Conservation (phyloP, 1,139 yeast genomes). For the Entelexis paramagnoliae region DNA sequence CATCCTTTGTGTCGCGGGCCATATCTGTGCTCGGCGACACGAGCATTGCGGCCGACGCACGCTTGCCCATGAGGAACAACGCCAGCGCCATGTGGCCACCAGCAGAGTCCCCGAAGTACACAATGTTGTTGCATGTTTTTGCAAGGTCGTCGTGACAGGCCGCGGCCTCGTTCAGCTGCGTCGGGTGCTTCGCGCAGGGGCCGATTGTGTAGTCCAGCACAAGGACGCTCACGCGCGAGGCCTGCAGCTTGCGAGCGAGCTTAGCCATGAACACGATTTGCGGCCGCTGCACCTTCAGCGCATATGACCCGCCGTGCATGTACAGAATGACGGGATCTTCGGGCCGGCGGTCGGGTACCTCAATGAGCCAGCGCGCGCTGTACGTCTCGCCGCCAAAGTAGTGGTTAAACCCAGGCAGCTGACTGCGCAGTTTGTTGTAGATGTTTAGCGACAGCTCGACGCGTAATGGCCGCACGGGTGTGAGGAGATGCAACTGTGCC, state of each 20-base stretch:
- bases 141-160: constrained; percentile 18
- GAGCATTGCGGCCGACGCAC: constrained; percentile 7
- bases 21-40: constrained; percentile 19
- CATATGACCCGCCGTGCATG: constrained; percentile 24
- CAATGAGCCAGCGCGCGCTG: constrained; percentile 24
- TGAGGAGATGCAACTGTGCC: constrained; percentile 19
- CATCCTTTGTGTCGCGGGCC: constrained; percentile 11
- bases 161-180: constrained; percentile 22
- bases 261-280: constrained; percentile 14
- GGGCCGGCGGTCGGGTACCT: constrained; percentile 17
- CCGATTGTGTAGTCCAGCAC: constrained; percentile 23
- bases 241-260: constrained; percentile 11
- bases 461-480: constrained; percentile 21
- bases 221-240: constrained; percentile 18
- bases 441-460: constrained; percentile 13
- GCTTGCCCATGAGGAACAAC: constrained; percentile 14
- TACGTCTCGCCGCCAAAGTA: constrained; percentile 19
- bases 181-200: constrained; percentile 21
- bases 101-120: constrained; percentile 24
- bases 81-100: constrained; percentile 24
- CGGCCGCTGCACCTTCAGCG: constrained; percentile 14
- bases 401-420: constrained; percentile 19
- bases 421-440: not conserved
- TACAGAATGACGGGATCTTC: constrained; percentile 24
- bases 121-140: constrained; percentile 17